Base-by-base conservation (phyloP, 1,284 basidiomycete species). In the Cutaneotrichosporon spelunceum region DNA sequence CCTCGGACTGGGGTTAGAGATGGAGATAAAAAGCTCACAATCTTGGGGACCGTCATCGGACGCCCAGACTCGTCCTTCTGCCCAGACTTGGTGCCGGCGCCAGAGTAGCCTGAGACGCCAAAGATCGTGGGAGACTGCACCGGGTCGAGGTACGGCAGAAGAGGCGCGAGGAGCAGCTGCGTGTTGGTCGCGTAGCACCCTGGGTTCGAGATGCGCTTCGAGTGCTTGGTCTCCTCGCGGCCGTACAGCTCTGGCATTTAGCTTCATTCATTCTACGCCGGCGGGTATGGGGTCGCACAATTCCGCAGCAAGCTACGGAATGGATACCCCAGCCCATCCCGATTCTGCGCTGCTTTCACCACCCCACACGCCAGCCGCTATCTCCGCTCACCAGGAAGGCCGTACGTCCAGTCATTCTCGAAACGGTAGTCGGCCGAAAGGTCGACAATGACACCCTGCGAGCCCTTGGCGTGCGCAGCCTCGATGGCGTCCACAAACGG, bases 401-500 rank as follows among this genome's bases (percentile, higher is more conserved):
- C 95, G 76, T 99, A 99, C 65, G 90, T 91, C 95, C 95, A 99
- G 55, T 85, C 88, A 53, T 87, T 82, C 83, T 97, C 92, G 77
- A 99, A 99, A 63, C 95, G 83, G 79, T 93, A 93, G 80, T 99
- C 95, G 47, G 95, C 96, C 70, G 91, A 87, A 66, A 99, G 81
- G 76, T 99, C 95, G 53, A 99, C 88, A 56, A 99, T 83, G 44
- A 90, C 91, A 47, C 81, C 74, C 74, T 83, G 85, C 50, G 78
- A 82, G 64, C 74, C 84, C 75, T 85, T 85, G 66, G 78, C 82
- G 65, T 67, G 78, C 14, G 88, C 85, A 2, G 87, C 87, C 72
- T 97, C 92, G 55, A 99, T 82, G 14, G 95, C 96, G 74, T 96
- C 93, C 21, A 99, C 93, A 73, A 97, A 99, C 0, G 94, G 93